Base-by-base conservation (phyloP, 2,329 filamentous ascomycete genomes). In the Epichloe sibirici region DNA sequence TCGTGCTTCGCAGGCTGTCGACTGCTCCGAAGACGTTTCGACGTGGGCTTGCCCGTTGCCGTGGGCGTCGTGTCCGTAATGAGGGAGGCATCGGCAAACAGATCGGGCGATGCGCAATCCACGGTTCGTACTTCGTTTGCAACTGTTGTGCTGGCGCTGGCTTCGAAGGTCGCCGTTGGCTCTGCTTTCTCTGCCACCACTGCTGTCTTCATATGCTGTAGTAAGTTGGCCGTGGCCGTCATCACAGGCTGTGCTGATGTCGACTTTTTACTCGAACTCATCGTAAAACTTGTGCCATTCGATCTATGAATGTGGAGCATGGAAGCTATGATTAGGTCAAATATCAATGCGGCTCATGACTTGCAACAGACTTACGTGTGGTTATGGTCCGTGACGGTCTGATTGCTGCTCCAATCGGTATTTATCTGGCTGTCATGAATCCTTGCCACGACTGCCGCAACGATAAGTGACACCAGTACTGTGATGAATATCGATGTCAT, bases 361-460 rank as follows among this genome's bases (percentile, higher is more conserved):
- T 9, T 28, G 8, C 21, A 39, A 46, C 31, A 13, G 17, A 49
- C 35, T 45, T 8, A 21, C 34, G 34, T 42, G 13, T 40, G 9
- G 35, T 35, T n/a, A 8, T n/a, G 44, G 23, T 23, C 31, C 2
- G 50, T 28, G 17, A 42, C n/a, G n/a, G 45, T 48, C 23, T 55
- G 38, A n/a, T 49, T 45, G 51, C 45, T 50, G 42, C 45, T 42
- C 38, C 39, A 34, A 12, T 17, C 8, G 15, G 31, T 8, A 11
- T 53, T 42, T 23, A 23, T 45, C 5, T 48, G 40, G 15, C 52
- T 51, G 35, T 55, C 55, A 21, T 56, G 51, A 4, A 61, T 60
- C 49, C 55, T 58, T 17, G 55, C 57, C 8, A 63, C 58, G 5
- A 58, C 60, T 17, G 58, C 61, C 6, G 61, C 61, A 2, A 61